Evolutionary conservation across 2,329 filamentous ascomycete species (phyloP).

Genomic region (Aureobasidium sp.): DNA sequence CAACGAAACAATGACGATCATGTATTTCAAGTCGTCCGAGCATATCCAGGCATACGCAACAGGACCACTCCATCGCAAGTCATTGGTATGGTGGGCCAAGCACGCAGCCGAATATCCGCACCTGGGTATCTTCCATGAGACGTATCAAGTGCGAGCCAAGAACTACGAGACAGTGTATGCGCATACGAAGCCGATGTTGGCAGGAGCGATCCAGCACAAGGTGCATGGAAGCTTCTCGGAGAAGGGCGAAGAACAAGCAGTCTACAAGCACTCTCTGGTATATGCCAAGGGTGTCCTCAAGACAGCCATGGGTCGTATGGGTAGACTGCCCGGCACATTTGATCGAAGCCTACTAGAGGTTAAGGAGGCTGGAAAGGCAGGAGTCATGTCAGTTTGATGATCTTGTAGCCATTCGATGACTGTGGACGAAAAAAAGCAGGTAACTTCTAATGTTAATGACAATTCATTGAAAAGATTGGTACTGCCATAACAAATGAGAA

Average conservation of each 20-base stretch:
- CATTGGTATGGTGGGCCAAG: conserved; percentile 44
- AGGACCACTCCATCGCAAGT: conserved; percentile 40
- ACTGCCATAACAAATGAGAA: not conserved
- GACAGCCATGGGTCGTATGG: conserved; percentile 30
- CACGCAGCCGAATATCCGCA: conserved; percentile 30
- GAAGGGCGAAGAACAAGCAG: conserved; percentile 18
- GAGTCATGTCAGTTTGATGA: not conserved
- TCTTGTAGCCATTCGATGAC: not conserved
- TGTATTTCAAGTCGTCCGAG: conserved; percentile 47
- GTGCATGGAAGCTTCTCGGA: conserved; percentile 22
- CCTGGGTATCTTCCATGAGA: conserved; percentile 51
- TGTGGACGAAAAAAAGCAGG: not conserved
- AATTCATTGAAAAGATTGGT: not conserved
- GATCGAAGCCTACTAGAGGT: not conserved
- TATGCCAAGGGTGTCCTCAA: conserved; percentile 30
- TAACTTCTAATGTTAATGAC: not conserved
- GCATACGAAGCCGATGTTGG: conserved; percentile 31
- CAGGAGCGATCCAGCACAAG: conserved; percentile 26
- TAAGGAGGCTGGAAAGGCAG: not conserved
- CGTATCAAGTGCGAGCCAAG: conserved; percentile 40
- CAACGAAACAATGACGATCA: conserved; percentile 37
- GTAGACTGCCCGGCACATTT: conserved; percentile 1
- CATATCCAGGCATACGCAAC: conserved; percentile 49
- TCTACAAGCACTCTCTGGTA: conserved; percentile 28
- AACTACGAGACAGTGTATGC: conserved; percentile 48